A percentile compares a stretch with the other conserved stretches of the same genome.
Evolutionary conservation across 2,329 filamentous ascomycete species (phyloP).

Genomic region (Zelopaecilomyces penicillatus): DNA sequence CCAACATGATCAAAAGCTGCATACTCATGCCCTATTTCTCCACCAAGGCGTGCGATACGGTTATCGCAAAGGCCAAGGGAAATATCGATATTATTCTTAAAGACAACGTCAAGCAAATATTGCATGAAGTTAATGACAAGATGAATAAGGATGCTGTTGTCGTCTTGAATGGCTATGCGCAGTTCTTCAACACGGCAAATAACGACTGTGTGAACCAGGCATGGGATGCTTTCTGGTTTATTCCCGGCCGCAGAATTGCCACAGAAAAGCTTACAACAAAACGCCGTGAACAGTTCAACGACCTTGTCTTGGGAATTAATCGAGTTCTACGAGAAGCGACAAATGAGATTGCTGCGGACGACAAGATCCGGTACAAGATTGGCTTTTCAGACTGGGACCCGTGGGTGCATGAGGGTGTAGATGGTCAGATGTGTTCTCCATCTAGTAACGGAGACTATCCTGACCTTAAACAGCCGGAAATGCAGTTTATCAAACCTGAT

Average conservation of each 20-base stretch:
- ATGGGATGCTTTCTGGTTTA: constrained; percentile 1
- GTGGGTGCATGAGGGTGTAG: constrained; percentile 17
- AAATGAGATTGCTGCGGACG: constrained; percentile 11
- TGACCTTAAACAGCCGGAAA: constrained; percentile 19
- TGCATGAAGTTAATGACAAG: constrained; percentile 19
- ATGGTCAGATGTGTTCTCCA: constrained; percentile 23
- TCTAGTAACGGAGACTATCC: constrained; percentile 16
- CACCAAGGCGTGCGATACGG: constrained; percentile 11
- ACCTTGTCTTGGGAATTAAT: constrained; percentile 19
- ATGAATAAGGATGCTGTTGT: constrained; percentile 21
- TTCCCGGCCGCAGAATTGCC: neutral
- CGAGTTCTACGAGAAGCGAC: constrained; percentile 19
- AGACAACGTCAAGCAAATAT: constrained; percentile 18
- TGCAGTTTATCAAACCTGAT: constrained; percentile 25
- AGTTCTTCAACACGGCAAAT: constrained; percentile 23
- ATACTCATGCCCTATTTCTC: constrained; percentile 12
- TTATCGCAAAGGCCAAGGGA: constrained; percentile 3
- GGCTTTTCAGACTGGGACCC: constrained; percentile 22
- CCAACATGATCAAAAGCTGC: constrained; percentile 13
- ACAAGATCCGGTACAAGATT: constrained; percentile 13
- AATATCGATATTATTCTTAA: constrained; percentile 20
- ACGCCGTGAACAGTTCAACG: constrained; percentile 22
- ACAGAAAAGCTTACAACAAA: constrained; percentile 12
- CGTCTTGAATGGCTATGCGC: constrained; percentile 21
- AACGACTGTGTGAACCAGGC: constrained; percentile 12